These are phyloP conservation scores for Grosmannia huntii DNA, from an alignment of 2,329 filamentous ascomycete species.

Conservation along the genomic window DNA sequence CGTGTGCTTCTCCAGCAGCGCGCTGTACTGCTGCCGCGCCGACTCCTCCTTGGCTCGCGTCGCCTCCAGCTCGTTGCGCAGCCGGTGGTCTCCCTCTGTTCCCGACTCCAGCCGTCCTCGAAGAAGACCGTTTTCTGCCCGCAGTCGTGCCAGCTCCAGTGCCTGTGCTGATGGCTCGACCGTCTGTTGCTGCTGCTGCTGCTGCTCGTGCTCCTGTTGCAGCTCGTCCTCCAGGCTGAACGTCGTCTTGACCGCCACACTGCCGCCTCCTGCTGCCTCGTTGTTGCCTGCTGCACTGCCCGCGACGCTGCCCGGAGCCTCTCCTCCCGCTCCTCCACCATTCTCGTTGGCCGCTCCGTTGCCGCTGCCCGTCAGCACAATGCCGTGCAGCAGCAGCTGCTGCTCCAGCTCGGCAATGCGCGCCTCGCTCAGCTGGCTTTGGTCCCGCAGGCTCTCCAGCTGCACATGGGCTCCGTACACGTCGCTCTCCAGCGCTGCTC, in stretches of 20 bases:
- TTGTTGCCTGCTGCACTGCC: too few relatives aligned
- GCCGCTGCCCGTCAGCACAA: constrained; percentile 12
- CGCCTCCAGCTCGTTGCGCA: constrained; percentile 44
- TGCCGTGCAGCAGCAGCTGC: constrained; percentile 31
- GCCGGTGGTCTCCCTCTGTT: constrained; percentile 37
- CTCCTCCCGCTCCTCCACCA: not conserved
- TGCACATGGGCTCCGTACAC: constrained; percentile 29
- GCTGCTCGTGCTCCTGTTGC: constrained; percentile 25
- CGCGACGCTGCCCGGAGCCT: not conserved
- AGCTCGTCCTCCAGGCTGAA: constrained; percentile 49
- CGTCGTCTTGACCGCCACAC: constrained; percentile 15
- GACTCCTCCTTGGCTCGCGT: constrained; percentile 35
- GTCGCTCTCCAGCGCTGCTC: constrained; percentile 29
- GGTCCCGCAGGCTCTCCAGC: constrained; percentile 25
- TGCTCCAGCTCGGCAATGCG: constrained; percentile 48
- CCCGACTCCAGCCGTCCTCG: constrained; percentile 40
- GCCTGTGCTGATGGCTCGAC: constrained; percentile 22
- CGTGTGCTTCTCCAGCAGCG: constrained; percentile 44
- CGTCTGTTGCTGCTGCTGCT: constrained; percentile 28
- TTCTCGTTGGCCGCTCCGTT: not conserved
- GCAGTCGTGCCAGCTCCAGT: constrained; percentile 43
- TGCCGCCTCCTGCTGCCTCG: too few relatives aligned
- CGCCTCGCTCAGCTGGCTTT: constrained; percentile 34
- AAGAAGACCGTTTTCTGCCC: constrained; percentile 48
- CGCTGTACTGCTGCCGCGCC: constrained; percentile 41